These are phyloP conservation scores for Quercus parvula DNA, from an alignment of 306 rosid species.

Conservation along the genomic window DNA sequence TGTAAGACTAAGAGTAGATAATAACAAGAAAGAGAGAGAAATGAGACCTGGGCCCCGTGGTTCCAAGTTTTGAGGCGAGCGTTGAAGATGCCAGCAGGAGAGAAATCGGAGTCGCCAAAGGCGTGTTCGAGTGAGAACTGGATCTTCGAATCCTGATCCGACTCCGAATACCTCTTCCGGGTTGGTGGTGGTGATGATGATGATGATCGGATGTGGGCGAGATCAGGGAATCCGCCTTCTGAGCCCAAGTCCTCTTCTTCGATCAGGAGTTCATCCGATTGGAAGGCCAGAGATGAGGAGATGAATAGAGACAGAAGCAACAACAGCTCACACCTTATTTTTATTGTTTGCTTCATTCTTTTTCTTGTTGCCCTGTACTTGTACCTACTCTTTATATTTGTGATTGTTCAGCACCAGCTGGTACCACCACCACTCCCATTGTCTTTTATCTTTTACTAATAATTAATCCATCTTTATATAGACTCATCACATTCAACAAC, in stretches of 20 bases:
- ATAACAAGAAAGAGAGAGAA: background rate
- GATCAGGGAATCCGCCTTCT: slow-evolving; percentile 65
- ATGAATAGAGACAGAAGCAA: slow-evolving; percentile 31
- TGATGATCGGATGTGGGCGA: slow-evolving; percentile 25
- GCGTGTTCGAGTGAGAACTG: slow-evolving; percentile 86
- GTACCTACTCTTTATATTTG: slow-evolving; percentile 2
- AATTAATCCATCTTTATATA: slow-evolving; percentile 48
- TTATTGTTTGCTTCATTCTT: background rate
- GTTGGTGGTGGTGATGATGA: slow-evolving; percentile 16
- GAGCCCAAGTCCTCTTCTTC: slow-evolving; percentile 92
- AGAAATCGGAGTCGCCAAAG: slow-evolving; percentile 80
- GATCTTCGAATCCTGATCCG: slow-evolving; percentile 85
- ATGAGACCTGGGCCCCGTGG: slow-evolving; percentile 76
- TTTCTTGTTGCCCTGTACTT: background rate
- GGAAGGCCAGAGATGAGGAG: slow-evolving; percentile 49
- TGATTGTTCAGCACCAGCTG: slow-evolving; percentile 32
- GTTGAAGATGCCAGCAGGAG: slow-evolving; percentile 74
- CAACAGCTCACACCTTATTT: slow-evolving; percentile 7
- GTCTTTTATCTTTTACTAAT: slow-evolving; percentile 20
- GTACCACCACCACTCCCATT: slow-evolving; percentile 23
- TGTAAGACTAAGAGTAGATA: no score
- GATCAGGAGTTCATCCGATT: slow-evolving; percentile 86
- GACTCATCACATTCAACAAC: slow-evolving; percentile 26
- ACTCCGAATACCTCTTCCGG: slow-evolving; percentile 69
- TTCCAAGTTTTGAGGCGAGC: slow-evolving; percentile 91